Evolutionary conservation across 2,329 filamentous ascomycete genomes (phyloP).

Genomic region (Arthroderma sp.): DNA sequence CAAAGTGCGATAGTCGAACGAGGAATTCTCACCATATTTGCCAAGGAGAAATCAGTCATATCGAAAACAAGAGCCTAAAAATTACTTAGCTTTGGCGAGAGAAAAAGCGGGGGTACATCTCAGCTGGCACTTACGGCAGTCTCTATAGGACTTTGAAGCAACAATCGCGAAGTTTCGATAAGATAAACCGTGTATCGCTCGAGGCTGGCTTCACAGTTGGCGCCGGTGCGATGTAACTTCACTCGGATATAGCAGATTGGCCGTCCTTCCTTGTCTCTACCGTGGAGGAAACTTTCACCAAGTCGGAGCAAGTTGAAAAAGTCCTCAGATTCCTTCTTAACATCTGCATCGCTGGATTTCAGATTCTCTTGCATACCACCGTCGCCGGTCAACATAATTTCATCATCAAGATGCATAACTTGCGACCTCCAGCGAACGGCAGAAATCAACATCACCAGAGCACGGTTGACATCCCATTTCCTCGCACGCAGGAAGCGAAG

Average conservation of each 20-base stretch:
- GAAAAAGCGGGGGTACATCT: conserved; percentile 7
- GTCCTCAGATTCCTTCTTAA: conserved; percentile 58
- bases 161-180: conserved; percentile 84
- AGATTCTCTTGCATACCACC: conserved; percentile 48
- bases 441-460: conserved; percentile 83
- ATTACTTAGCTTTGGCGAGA: conserved; percentile 10
- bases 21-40: conserved; percentile 67
- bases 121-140: conserved; percentile 58
- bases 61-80: conserved; percentile 79
- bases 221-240: conserved; percentile 64
- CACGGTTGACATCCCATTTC: conserved; percentile 91
- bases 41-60: conserved; percentile 83
- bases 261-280: conserved; percentile 66
- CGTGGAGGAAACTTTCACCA: conserved; percentile 89
- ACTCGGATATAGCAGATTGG: conserved; percentile 80
- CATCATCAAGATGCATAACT: conserved; percentile 78
- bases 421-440: conserved; percentile 82
- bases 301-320: conserved; percentile 73
- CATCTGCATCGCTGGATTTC: conserved; percentile 44
- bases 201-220: conserved; percentile 67
- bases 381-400: conserved; percentile 70
- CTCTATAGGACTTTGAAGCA: conserved; percentile 67
- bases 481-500: conserved; percentile 75
- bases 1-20: conserved; percentile 11
- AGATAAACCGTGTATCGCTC: conserved; percentile 86